Percentiles rank a stretch among this genome's conserved stretches.
These are phyloP conservation scores for Penicillium brasilianum DNA, from an alignment of 2,329 filamentous ascomycete species.

Conservation along the genomic window DNA sequence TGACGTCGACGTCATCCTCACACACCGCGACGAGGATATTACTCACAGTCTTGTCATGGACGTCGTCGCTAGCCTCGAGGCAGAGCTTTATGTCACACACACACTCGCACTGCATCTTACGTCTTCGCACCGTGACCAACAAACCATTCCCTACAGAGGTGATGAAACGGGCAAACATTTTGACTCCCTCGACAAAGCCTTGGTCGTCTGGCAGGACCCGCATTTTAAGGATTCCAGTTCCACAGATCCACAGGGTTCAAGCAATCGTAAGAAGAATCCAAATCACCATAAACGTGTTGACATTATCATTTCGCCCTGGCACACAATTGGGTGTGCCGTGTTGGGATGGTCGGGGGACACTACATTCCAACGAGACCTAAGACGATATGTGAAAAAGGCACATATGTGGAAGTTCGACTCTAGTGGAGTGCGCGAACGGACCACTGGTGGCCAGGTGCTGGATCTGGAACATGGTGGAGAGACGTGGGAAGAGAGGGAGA, in stretches of 20 bases:
- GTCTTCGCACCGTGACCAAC: conserved; percentile 74
- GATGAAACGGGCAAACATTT: conserved; percentile 62
- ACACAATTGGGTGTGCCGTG: conserved; percentile 84
- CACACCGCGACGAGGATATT: conserved; percentile 71
- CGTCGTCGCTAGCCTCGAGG: conserved; percentile 74
- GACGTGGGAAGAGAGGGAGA: conserved; percentile 74
- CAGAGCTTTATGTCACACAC: conserved; percentile 75
- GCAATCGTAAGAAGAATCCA: conserved; percentile 59
- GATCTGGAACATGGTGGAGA: conserved; percentile 65
- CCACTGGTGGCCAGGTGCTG: conserved; percentile 68
- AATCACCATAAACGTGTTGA: conserved; percentile 85
- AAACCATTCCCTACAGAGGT: conserved; percentile 60
- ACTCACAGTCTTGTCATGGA: conserved; percentile 74
- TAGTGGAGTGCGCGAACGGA: conserved; percentile 75
- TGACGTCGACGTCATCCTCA: conserved; percentile 86
- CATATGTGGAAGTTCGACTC: conserved; percentile 86
- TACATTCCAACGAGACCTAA: conserved; percentile 85
- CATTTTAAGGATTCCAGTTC: conserved; percentile 46
- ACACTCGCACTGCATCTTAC: conserved; percentile 72
- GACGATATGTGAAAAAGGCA: conserved; percentile 75
- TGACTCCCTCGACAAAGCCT: conserved; percentile 86
- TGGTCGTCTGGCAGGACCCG: conserved; percentile 89
- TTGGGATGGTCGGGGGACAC: conserved; percentile 87
- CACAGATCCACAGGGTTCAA: not conserved
- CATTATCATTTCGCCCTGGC: conserved; percentile 89